phyloP scores from a whole-genome alignment of 495 filamentous ascomycete genomes.

The Aspergillus nidulans region DNA sequence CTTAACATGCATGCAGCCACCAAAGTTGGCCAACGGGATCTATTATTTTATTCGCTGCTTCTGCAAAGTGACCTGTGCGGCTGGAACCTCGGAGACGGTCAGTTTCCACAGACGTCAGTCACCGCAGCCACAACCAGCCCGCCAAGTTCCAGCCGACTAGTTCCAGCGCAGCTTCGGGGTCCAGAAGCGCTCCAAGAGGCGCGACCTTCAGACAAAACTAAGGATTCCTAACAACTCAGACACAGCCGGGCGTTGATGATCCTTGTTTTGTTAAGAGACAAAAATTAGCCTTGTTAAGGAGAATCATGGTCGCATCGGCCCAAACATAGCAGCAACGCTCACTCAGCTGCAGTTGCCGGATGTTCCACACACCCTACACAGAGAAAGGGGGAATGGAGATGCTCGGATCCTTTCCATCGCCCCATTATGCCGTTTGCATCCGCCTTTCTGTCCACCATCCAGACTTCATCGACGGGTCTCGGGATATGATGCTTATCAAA shows the following conservation, averaged over 20 bases:
- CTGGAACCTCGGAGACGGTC: background rate
- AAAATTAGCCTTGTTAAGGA: background rate
- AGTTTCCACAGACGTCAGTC: background rate
- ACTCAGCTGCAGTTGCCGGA: background rate
- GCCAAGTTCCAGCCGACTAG: background rate
- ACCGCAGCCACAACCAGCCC: background rate
- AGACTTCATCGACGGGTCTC: background rate
- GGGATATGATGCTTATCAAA: constrained; percentile 5
- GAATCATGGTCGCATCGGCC: constrained; percentile 3
- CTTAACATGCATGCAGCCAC: background rate
- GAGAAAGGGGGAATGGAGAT: background rate
- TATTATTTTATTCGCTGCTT: constrained; percentile 9
- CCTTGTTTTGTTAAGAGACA: background rate
- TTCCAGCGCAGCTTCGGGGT: background rate
- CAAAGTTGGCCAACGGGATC: background rate
- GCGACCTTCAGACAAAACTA: constrained; percentile 1
- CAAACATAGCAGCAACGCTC: background rate
- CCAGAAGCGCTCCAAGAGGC: background rate
- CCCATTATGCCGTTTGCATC: background rate
- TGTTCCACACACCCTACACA: background rate
- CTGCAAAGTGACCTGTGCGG: background rate
- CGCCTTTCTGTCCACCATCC: background rate
- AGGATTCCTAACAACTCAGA: background rate
- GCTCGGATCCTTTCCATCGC: background rate
- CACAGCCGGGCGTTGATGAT: background rate